Conservation (phyloP, 2,329 filamentous ascomycete genomes). For the Dothistroma septosporum region DNA sequence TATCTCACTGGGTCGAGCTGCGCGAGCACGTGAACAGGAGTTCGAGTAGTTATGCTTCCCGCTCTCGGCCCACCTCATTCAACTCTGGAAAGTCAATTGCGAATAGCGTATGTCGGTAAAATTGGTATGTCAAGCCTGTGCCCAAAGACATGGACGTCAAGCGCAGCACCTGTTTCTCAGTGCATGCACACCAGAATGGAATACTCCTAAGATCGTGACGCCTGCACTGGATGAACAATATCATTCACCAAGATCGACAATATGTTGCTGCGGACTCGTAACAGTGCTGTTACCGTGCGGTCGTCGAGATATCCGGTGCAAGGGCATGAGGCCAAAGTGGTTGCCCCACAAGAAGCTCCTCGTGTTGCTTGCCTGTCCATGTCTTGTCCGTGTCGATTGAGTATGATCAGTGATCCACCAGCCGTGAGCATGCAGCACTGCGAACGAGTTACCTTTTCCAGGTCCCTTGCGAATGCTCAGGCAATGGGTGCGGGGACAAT, state of each 20-base stretch:
- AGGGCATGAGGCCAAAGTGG: too few relatives aligned
- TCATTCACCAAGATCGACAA: background rate
- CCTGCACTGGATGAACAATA: too few relatives aligned
- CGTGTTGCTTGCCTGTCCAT: too few relatives aligned
- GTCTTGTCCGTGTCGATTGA: too few relatives aligned
- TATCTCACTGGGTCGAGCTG: background rate
- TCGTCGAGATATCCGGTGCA: too few relatives aligned
- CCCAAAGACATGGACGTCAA: background rate
- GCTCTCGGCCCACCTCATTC: background rate
- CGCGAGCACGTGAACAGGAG: background rate
- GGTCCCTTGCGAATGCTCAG: background rate
- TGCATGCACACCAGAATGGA: too few relatives aligned
- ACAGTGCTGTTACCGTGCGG: too few relatives aligned
- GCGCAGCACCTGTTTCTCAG: background rate
- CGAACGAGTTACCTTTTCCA: background rate
- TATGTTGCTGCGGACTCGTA: too few relatives aligned
- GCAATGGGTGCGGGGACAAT: background rate
- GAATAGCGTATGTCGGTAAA: conserved; percentile 1
- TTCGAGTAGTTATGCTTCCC: background rate
- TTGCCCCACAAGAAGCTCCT: too few relatives aligned
- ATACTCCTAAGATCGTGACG: too few relatives aligned
- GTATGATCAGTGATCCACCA: too few relatives aligned
- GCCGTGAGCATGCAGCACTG: too few relatives aligned
- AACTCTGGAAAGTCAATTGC: background rate
- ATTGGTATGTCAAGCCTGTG: conserved; percentile 3